Evolutionary conservation across 2,329 filamentous ascomycete species (phyloP).

Genomic region (Diaporthe longicolla): DNA sequence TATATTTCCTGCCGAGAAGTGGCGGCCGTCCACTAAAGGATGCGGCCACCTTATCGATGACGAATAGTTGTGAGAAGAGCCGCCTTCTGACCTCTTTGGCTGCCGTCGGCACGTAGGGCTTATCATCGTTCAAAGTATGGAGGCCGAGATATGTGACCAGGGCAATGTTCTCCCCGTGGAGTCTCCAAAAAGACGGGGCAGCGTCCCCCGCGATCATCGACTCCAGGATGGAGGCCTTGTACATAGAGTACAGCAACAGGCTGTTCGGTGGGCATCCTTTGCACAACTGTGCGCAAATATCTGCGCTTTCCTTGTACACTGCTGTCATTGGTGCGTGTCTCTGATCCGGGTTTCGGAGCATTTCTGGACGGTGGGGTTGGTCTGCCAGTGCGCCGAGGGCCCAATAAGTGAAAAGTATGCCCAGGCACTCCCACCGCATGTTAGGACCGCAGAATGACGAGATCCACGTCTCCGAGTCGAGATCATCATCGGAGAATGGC

Average conservation of each 20-base stretch:
- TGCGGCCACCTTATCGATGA: constrained; percentile 64
- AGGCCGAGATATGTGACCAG: constrained; percentile 55
- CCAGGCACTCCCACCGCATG: constrained; percentile 61
- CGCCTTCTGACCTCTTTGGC: constrained; percentile 54
- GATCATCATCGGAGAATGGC: constrained; percentile 54
- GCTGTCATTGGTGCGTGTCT: constrained; percentile 39
- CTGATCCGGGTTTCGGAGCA: not conserved
- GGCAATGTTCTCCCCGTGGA: constrained; percentile 55
- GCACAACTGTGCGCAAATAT: constrained; percentile 49
- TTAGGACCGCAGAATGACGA: constrained; percentile 55
- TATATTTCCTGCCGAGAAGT: constrained; percentile 65
- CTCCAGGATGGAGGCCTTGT: constrained; percentile 53
- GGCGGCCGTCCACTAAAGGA: constrained; percentile 70
- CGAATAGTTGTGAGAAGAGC: constrained; percentile 55
- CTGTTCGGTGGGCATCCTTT: constrained; percentile 54
- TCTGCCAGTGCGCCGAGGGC: constrained; percentile 38
- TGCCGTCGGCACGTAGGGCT: constrained; percentile 51
- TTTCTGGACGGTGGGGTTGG: constrained; percentile 13
- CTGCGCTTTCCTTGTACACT: constrained; percentile 49
- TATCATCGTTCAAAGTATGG: constrained; percentile 48
- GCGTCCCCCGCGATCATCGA: constrained; percentile 58
- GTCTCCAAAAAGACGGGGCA: constrained; percentile 54
- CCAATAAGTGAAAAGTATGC: constrained; percentile 53
- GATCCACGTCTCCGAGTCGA: constrained; percentile 55
- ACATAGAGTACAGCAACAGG: constrained; percentile 54